Base-by-base conservation (phyloP, 2,329 filamentous ascomycete genomes). In the Alternaria conjuncta region DNA sequence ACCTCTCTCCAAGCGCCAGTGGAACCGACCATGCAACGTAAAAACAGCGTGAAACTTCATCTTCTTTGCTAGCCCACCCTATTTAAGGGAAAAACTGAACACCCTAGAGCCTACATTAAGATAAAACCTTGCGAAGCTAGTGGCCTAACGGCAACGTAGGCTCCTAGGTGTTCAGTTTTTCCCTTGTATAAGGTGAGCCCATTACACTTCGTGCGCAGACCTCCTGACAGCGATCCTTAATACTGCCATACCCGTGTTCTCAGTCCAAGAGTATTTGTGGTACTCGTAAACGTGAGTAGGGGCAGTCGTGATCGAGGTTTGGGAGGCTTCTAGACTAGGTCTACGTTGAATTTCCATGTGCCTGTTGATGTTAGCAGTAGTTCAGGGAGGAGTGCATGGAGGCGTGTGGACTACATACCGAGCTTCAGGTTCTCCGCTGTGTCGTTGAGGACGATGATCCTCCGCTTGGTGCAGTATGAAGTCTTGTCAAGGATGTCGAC, bases 401-500 rank as follows among this genome's bases (percentile, higher is more conserved):
- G 11, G 5, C 11, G 43, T 45, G 43, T 13, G 12, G 43, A 18
- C 30, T 12, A 85, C 87, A 80, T 86, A 96, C 95, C 92, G 77
- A 92, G 90, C 72, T 92, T 94, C 56, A 99, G 84, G 73, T 97
- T 97, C 70, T 97, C 92, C 1, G 96, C 96, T 3, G 96, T 98
- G 73, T 97, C 93, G 59, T 94, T 93, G 20, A 99, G 85, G 10
- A 99, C 80, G 68, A 98, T 97, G 23, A 97, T 86, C 47, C 96
- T 88, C 57, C 96, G 88, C 81, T 96, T 95, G 80, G 92, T 97
- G 83, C 96, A 99, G 80, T 99, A 99, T 0, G 94, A 89, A 5
- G 95, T 99, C 86, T 97, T 98, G 81, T 99, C 95, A 89, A 99
- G 92, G 76, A 99, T 99, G 69, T 97, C 95, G 7, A 97, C 93